phyloP scores from a whole-genome alignment of 768 basidiomycete genomes.

The Collybiopsis luxurians region DNA sequence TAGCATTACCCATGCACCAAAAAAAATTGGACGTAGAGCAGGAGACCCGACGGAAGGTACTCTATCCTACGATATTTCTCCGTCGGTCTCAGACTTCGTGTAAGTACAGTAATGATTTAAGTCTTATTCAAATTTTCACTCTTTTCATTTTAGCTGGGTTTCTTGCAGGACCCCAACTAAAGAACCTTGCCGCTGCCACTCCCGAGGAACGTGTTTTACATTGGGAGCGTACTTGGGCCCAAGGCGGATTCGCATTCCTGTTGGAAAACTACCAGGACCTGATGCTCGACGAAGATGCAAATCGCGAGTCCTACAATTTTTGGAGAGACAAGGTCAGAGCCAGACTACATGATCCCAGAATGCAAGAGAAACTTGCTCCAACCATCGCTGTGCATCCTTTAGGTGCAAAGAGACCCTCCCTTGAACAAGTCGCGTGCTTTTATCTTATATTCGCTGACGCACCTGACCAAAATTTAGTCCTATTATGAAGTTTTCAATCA shows the following conservation, averaged over 20 bases:
- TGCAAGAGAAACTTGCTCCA: constrained; percentile 23
- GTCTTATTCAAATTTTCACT: too few species aligned
- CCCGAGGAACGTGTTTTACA: constrained; percentile 19
- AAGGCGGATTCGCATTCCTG: constrained; percentile 20
- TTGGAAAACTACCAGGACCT: constrained; percentile 16
- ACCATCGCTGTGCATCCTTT: constrained; percentile 20
- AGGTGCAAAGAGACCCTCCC: constrained; percentile 19
- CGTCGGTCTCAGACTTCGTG: constrained; percentile 21
- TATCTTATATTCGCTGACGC: background rate
- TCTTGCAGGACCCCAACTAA: constrained; percentile 10
- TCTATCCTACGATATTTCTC: constrained; percentile 17
- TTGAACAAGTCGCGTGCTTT: constrained; percentile 14
- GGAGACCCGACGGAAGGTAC: constrained; percentile 14
- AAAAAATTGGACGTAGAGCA: constrained; percentile 8
- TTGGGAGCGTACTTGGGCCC: constrained; percentile 19
- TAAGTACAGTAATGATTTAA: too few species aligned
- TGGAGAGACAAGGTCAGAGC: constrained; percentile 21
- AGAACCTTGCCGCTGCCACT: constrained; percentile 12
- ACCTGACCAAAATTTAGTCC: background rate
- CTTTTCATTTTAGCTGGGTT: constrained; percentile 16
- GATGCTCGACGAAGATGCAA: constrained; percentile 14
- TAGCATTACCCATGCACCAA: constrained; percentile 21
- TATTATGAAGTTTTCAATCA: constrained; percentile 13
- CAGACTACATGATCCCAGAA: constrained; percentile 16
- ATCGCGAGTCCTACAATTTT: constrained; percentile 21